These are phyloP conservation scores for Cajanus cajan DNA, from an alignment of 306 rosid genomes.

Conservation along the genomic window DNA sequence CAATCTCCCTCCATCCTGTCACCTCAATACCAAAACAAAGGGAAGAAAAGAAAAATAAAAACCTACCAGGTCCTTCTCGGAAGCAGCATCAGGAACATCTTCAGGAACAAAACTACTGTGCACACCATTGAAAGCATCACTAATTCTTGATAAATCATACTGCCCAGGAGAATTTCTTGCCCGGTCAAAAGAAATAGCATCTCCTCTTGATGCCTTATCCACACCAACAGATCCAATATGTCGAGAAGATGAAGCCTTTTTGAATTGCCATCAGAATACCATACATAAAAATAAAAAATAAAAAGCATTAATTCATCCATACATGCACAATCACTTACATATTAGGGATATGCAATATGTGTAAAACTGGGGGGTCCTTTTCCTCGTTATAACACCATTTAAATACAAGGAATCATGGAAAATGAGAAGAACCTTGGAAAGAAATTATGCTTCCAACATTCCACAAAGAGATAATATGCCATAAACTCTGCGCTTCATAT, in stretches of 20 bases:
- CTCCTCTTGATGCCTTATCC: conserved; percentile 37
- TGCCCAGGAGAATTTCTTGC: conserved; percentile 37
- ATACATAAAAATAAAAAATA: too few species aligned
- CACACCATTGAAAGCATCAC: conserved; percentile 40
- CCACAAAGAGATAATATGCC: background rate
- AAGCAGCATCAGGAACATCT: conserved; percentile 76
- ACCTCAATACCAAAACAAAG: background rate
- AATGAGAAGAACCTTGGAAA: background rate
- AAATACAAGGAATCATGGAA: conserved; percentile 7
- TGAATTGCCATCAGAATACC: conserved; percentile 27
- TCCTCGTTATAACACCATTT: background rate
- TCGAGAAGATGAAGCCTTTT: conserved; percentile 39
- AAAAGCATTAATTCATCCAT: background rate
- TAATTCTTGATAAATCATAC: conserved; percentile 48
- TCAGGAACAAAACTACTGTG: conserved; percentile 52
- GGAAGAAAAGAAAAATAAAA: background rate
- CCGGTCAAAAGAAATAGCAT: conserved; percentile 32
- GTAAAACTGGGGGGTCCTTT: background rate
- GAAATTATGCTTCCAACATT: background rate
- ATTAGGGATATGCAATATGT: background rate
- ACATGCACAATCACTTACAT: background rate
- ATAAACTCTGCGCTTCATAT: background rate
- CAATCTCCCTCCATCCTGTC: background rate
- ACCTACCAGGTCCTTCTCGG: conserved; percentile 86
- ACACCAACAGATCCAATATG: conserved; percentile 35